These are phyloP conservation scores for Juncus effusus DNA, from an alignment of 176 grass and related monocot genomes.

Conservation along the genomic window DNA sequence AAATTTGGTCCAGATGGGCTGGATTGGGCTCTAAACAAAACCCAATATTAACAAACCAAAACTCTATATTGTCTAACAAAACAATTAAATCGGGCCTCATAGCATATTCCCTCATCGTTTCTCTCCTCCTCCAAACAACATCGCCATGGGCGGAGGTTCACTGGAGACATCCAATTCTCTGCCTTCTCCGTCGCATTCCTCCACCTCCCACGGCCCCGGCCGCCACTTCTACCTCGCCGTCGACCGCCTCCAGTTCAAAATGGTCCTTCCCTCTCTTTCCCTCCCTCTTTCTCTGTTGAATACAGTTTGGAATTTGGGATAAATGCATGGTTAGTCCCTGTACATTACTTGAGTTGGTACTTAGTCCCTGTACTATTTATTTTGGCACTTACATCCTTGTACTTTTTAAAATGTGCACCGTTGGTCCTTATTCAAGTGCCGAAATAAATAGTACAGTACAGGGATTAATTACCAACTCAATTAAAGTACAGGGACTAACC, in stretches of 20 bases:
- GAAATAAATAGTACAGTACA: not conserved
- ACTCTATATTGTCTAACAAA: not conserved
- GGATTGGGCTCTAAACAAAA: not conserved
- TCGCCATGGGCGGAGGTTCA: slow-evolving; percentile 19
- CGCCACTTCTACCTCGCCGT: slow-evolving; percentile 76
- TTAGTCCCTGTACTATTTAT: not conserved
- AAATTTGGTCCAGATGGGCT: no score
- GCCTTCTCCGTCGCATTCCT: slow-evolving; percentile 8
- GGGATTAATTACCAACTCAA: not conserved
- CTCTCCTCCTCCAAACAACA: not conserved
- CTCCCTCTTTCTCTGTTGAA: not conserved
- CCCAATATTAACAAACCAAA: not conserved
- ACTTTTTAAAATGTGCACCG: no score
- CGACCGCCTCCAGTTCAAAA: slow-evolving; percentile 74
- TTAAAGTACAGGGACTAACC: no score
- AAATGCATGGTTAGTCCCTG: no score
- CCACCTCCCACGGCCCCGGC: slow-evolving; percentile 42
- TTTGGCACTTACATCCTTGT: not conserved
- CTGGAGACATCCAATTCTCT: slow-evolving; percentile 37
- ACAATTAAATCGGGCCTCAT: not conserved
- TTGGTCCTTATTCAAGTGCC: not conserved
- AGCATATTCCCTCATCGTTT: not conserved
- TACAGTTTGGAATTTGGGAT: no score
- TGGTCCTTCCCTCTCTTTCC: slow-evolving; percentile 24
- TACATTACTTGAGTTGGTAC: not conserved